phyloP scores from a whole-genome alignment of 768 basidiomycete species.

The Chalciporus sphaerocephalus region DNA sequence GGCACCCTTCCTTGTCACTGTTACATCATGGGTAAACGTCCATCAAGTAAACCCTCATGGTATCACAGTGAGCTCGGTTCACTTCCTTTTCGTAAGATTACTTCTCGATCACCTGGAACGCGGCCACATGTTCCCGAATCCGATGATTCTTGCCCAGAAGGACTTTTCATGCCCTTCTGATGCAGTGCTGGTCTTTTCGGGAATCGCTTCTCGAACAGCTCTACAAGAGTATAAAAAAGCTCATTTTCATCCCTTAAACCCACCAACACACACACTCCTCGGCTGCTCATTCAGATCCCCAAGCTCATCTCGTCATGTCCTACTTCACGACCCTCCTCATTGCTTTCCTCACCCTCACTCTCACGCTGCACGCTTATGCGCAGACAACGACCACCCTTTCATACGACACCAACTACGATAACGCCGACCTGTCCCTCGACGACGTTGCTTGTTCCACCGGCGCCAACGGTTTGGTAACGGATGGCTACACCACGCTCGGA shows the following conservation, averaged over 20 bases:
- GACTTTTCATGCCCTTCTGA: conserved; percentile 1
- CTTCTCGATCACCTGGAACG: background rate
- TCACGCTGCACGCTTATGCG: conserved; percentile 18
- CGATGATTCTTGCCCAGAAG: background rate
- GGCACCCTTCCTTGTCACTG: too few species aligned
- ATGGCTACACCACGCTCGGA: conserved; percentile 34
- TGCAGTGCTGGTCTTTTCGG: background rate
- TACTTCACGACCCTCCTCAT: conserved; percentile 14
- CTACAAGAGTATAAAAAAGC: conserved; percentile 17
- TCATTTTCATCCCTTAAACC: background rate
- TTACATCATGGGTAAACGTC: background rate
- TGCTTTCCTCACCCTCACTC: conserved; percentile 10
- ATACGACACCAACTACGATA: conserved; percentile 38
- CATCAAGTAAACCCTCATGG: background rate
- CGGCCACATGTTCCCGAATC: background rate
- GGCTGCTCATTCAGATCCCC: background rate
- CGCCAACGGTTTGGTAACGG: conserved; percentile 32
- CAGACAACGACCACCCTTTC: conserved; percentile 28
- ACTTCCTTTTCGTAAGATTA: conserved; percentile 1
- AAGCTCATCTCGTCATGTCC: conserved; percentile 25
- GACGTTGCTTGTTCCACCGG: conserved; percentile 39
- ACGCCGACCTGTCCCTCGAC: conserved; percentile 22
- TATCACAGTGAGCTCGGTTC: too few species aligned
- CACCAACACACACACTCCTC: background rate
- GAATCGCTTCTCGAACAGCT: background rate